Evolutionary conservation across 164 flowering plant genomes (phyloP), one percentile per base, ranked within the genome.

Genomic region (Cinnamomum chago): DNA sequence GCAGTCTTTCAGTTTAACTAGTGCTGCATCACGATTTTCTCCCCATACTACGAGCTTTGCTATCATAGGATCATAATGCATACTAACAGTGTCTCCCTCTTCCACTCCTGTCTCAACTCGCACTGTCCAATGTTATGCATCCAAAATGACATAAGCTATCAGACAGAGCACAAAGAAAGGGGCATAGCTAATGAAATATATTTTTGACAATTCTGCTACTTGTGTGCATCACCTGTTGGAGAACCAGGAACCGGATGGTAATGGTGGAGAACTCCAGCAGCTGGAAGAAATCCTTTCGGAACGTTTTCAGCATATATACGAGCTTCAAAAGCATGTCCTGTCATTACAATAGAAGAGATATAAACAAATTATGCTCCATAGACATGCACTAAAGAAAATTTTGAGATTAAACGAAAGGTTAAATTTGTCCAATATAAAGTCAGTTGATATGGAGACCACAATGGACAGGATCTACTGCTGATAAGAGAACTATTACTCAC

Each of bases 61-160:
- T 79, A 95, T 93, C 99, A 95, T 95, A 67, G 98, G 99, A 86
- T 95, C 98, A 83, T 95, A 95, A 83, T 95, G 97, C 98, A 93
- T 85, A 85, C 97, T 95, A 68, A 95, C 98, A 77, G 88, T 71
- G 70, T 93, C 97, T 70, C 98, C 99, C 85, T 91, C 88, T 84
- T 82, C 90, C 66, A 95, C 99, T 77, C 98, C 99, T 68, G 98
- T 92, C 85, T 95, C 99, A 72, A 95, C 93, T 67, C 99, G 88
- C 76, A 95, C 98, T 92, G 90, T 73, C 47, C 77, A 77, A 68
- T 40, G 58, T 68, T 62, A 77, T 50, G 28, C 27, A 50, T 47
- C 22, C 73, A 73, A 5, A 72, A 30, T 75, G 5, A 52, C 3
- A 20, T 18, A 72, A 33, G 25, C 62, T 20, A 58, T 60, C 13